These are phyloP conservation scores for Chrysopogon serrulatus DNA, from an alignment of 176 grass and related monocot genomes.

Conservation along the genomic window DNA sequence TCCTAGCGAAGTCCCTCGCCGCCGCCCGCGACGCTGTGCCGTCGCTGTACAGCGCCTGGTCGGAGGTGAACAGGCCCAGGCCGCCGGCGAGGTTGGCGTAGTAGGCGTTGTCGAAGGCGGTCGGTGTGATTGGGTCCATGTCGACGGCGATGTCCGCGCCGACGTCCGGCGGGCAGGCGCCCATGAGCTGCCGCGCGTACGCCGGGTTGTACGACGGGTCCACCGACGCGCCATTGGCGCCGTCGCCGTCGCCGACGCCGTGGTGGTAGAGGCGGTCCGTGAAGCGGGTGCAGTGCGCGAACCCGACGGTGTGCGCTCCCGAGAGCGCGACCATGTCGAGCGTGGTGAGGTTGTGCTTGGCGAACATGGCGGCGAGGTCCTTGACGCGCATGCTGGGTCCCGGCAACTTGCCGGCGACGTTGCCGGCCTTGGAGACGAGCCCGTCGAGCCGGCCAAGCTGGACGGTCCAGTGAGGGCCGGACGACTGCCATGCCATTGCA, in stretches of 20 bases:
- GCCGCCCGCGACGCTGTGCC: slow-evolving; percentile 4
- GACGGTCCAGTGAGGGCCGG: slow-evolving; percentile 51
- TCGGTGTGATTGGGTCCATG: slow-evolving; percentile 59
- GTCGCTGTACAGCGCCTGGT: slow-evolving; percentile 47
- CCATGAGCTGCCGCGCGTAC: slow-evolving; percentile 47
- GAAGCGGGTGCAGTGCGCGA: slow-evolving; percentile 66
- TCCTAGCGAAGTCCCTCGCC: slow-evolving; percentile 30
- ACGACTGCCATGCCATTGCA: slow-evolving; percentile 27
- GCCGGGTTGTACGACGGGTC: slow-evolving; percentile 26
- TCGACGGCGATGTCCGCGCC: slow-evolving; percentile 32
- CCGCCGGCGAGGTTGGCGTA: slow-evolving; percentile 49
- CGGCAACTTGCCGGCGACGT: slow-evolving; percentile 30
- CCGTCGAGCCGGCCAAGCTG: slow-evolving; percentile 57
- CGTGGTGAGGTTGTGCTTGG: slow-evolving; percentile 17
- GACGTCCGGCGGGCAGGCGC: slow-evolving; percentile 38
- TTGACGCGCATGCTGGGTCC: slow-evolving; percentile 6
- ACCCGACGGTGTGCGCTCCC: slow-evolving; percentile 70
- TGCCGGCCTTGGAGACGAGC: slow-evolving; percentile 33
- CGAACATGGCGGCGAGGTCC: slow-evolving; percentile 32
- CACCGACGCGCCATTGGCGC: neutral
- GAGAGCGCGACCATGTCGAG: slow-evolving; percentile 61
- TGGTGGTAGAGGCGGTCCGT: slow-evolving; percentile 43
- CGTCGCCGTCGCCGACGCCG: neutral
- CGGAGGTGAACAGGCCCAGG: slow-evolving; percentile 58
- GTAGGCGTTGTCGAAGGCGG: slow-evolving; percentile 62